phyloP scores from a whole-genome alignment of 768 basidiomycete genomes.

The Suillus subalutaceus region DNA sequence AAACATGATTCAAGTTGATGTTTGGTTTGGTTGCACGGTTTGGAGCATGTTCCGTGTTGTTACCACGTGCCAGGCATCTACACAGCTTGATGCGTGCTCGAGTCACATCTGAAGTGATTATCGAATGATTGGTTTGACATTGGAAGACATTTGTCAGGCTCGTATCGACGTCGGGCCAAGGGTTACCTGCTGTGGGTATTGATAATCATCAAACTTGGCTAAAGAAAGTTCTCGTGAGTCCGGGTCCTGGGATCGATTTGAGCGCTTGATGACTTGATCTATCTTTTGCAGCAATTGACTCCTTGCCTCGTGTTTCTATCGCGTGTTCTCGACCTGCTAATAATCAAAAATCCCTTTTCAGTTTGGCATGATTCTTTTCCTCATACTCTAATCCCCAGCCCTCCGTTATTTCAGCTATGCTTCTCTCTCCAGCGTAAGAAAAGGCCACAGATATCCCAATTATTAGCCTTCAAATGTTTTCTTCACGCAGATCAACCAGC shows the following conservation, averaged over 20 bases:
- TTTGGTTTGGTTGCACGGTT: background rate
- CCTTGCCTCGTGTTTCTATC: slow-evolving; percentile 64
- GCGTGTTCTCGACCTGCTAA: slow-evolving; percentile 35
- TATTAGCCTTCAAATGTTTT: slow-evolving; percentile 35
- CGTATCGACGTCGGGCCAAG: slow-evolving; percentile 10
- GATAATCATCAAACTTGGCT: slow-evolving; percentile 14
- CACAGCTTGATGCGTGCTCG: slow-evolving; percentile 1
- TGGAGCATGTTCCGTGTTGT: background rate
- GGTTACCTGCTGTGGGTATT: slow-evolving; percentile 12
- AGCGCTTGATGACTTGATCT: slow-evolving; percentile 10
- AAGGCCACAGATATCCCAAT: slow-evolving; percentile 30
- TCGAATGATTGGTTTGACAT: slow-evolving; percentile 8
- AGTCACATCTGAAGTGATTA: slow-evolving; percentile 6
- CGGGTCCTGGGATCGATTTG: slow-evolving; percentile 1
- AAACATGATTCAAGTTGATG: slow-evolving; percentile 26
- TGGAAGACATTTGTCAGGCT: slow-evolving; percentile 5
- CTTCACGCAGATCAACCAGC: slow-evolving; percentile 61
- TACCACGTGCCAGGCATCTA: slow-evolving; percentile 9
- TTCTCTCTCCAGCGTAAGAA: slow-evolving; percentile 79
- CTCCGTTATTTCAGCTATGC: slow-evolving; percentile 49
- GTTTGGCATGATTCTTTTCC: slow-evolving; percentile 32
- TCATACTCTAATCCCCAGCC: slow-evolving; percentile 23
- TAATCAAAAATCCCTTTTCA: slow-evolving; percentile 31
- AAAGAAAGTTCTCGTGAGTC: slow-evolving; percentile 13
- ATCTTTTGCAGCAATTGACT: slow-evolving; percentile 10